Evolutionary conservation across 768 basidiomycete species (phyloP), one percentile per base, ranked within the genome.

Genomic region (Melanogaster broomeanus): DNA sequence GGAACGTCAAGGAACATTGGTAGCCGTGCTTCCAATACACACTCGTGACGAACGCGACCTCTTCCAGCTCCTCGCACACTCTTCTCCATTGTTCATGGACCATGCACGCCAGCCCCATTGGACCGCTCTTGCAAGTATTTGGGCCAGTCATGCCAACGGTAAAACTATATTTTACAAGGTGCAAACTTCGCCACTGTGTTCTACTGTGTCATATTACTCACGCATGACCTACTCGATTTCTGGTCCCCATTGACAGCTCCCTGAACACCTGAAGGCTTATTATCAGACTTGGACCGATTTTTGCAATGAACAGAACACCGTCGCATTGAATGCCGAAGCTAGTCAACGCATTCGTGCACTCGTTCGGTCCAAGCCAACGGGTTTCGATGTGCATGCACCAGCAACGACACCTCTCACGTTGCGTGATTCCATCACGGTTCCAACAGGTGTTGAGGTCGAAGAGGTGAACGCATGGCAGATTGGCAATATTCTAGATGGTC

Each of bases 11-110:
- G 55, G 56, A 2, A 71, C 66, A 7, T 58, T 43, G 5, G 55
- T 61, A 16, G 58, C 68, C 4, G 55, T 71, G 10, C 57, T 69
- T 0, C 65, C 68, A 0, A 47, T 71, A 19, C 66, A 69, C 37
- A 66, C 66, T 6, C 6, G 49, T 4, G 50, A 55, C 0, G 68
- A 71, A 25, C 51, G 51, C 2, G 56, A 24, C 1, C 57, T 69
- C 0, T 71, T 68, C 48, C 37, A 45, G 13, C 34, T 51, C 2
- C 38, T 58, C 10, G 41, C 41, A 12, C 19, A 25, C 25, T 42
- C 41, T 24, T 42, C 41, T 12, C 41, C 41, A 10, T 6, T 58
- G 12, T 43, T 52, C 15, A 37, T 15, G 4, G 16, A 15, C 15
- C n/a, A 40, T 6, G 27, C 24, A 10, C 46, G 43, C 12, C 55